phyloP scores from a whole-genome alignment of 2,329 filamentous ascomycete genomes.

The Septoria petroselini region DNA sequence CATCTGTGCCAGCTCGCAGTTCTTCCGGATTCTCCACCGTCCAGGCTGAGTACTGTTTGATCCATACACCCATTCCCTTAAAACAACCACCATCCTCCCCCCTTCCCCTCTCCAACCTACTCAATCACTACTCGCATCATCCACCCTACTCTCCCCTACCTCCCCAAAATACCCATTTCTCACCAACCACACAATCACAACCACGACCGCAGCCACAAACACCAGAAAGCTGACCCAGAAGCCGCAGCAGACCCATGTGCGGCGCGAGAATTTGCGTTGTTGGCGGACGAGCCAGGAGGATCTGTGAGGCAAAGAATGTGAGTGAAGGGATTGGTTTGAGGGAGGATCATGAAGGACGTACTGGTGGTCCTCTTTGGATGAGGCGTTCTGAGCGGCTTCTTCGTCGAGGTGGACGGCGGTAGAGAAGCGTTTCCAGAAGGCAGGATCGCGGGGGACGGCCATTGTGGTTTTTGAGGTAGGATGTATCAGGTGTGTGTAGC shows the following conservation, averaged over 20 bases:
- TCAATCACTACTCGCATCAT: slow-evolving; percentile 6
- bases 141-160: slow-evolving; percentile 7
- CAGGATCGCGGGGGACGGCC: slow-evolving; percentile 55
- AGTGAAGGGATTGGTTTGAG: background rate
- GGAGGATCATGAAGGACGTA: slow-evolving; percentile 32
- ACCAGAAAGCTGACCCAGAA: slow-evolving; percentile 50
- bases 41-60: too few relatives aligned
- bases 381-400: slow-evolving; percentile 31
- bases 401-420: slow-evolving; percentile 57
- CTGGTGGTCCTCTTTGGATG: slow-evolving; percentile 38
- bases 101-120: background rate
- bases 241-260: slow-evolving; percentile 48
- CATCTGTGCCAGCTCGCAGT: background rate
- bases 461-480: slow-evolving; percentile 33
- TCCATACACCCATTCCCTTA: background rate
- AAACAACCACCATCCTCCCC: background rate
- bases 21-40: too few relatives aligned
- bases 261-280: slow-evolving; percentile 47
- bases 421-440: slow-evolving; percentile 61
- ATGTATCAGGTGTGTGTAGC: too few relatives aligned
- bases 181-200: slow-evolving; percentile 47
- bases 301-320: slow-evolving; percentile 35
- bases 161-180: slow-evolving; percentile 16
- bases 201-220: slow-evolving; percentile 46
- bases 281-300: slow-evolving; percentile 55